A percentile compares a stretch with the other conserved stretches of the same genome.
These are phyloP conservation scores for Kuraishia cidri DNA, from an alignment of 805 yeast genomes.

Conservation along the genomic window DNA sequence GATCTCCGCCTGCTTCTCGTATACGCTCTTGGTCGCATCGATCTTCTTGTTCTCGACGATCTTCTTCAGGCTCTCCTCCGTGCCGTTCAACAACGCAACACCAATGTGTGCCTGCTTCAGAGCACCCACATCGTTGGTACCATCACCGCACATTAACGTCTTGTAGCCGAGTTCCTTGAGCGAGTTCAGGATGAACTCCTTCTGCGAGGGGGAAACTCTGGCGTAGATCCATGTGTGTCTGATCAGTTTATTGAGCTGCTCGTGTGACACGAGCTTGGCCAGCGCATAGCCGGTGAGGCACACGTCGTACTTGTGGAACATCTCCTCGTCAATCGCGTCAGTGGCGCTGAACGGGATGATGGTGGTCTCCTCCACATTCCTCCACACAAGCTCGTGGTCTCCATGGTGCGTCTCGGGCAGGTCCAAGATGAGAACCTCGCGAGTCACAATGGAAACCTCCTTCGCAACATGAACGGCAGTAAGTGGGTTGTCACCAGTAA, in stretches of 20 bases:
- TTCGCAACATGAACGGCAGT: constrained; percentile 97
- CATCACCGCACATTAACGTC: constrained; percentile 99
- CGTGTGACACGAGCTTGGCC: constrained; percentile 52
- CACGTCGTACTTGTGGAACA: constrained; percentile 66
- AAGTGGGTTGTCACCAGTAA: constrained; percentile 97
- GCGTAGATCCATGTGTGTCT: constrained; percentile 96
- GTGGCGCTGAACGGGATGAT: constrained; percentile 58
- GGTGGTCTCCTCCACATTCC: constrained; percentile 71
- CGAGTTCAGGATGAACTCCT: constrained; percentile 80
- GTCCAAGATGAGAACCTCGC: constrained; percentile 81
- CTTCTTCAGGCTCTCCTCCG: constrained; percentile 88
- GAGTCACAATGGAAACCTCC: constrained; percentile 81
- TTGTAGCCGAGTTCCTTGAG: constrained; percentile 84
- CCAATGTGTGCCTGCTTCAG: constrained; percentile 98
- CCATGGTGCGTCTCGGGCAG: constrained; percentile 65
- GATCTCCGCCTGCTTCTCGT: constrained; percentile 76
- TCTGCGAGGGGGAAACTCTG: constrained; percentile 93
- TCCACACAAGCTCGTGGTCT: constrained; percentile 64
- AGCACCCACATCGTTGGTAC: constrained; percentile 99
- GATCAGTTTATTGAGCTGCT: constrained; percentile 63
- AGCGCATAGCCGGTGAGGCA: constrained; percentile 94
- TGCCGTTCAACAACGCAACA: constrained; percentile 95
- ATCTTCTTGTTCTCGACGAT: constrained; percentile 72
- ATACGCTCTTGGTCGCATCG: constrained; percentile 55
- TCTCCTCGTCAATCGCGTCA: constrained; percentile 42